Evolutionary conservation across 345 rosid species (phyloP), one percentile per base, ranked within the genome.

Genomic region (Brassica rapa): DNA sequence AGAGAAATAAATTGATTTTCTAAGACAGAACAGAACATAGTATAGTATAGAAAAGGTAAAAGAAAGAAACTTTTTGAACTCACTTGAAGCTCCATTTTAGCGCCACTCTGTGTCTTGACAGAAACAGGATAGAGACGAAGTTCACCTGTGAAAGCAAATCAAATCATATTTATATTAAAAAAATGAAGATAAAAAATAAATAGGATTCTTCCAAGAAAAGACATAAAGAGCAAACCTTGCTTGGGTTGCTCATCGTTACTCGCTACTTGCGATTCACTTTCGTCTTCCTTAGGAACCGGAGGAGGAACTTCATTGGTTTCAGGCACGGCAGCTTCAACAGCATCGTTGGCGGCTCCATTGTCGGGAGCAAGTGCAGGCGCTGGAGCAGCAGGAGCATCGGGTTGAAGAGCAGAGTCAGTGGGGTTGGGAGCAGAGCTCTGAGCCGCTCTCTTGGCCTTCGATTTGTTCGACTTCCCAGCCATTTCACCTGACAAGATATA

Each of bases 401-500:
- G 41, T 3, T 85, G 37, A 3, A 76, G 77, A 1, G 80, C 70
- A 30, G 83, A 59, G 24, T 78, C 90, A 3, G 83, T 49, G 57
- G 88, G 70, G 72, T 71, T 87, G 27, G 84, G 24, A 6, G 68
- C 33, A 24, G 84, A 27, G 71, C 39, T 72, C 62, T 72, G 78
- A 67, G 81, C 76, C 69, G 81, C 81, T 76, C 87, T 88, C 73
- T 88, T 81, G 76, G 83, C 85, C 84, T 86, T 91, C 70, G 90
- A 91, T 84, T 82, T 96, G 86, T 81, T 91, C 61, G 97, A 96
- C 80, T 90, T 96, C 69, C 99, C 99, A 19, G 96, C 99, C 98
- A 93, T 92, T 76, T 84, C 84, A 66, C 69, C 80, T 81, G 60
- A 46, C 15, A 14, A 43, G 5, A 43, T 3, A n/a, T 11, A 53